phyloP scores from a whole-genome alignment of 2,329 filamentous ascomycete species.

The Paecilomyces sp. region DNA sequence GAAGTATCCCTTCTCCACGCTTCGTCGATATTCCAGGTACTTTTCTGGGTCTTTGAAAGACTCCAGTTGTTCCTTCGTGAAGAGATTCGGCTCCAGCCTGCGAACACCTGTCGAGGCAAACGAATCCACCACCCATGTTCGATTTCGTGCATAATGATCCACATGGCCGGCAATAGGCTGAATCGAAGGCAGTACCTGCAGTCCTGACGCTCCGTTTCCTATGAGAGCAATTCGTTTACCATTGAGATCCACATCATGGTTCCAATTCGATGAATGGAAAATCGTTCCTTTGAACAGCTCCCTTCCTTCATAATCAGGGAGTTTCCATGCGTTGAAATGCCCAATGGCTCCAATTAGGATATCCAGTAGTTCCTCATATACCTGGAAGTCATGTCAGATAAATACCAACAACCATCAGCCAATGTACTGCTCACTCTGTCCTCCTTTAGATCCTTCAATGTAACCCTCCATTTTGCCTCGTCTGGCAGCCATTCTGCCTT shows the following conservation, averaged over 20 bases:
- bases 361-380: slow-evolving; percentile 46
- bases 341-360: slow-evolving; percentile 59
- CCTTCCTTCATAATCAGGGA: slow-evolving; percentile 56
- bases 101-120: slow-evolving; percentile 51
- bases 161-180: slow-evolving; percentile 39
- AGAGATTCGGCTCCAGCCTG: slow-evolving; percentile 50
- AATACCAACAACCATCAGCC: background rate
- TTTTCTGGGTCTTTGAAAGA: slow-evolving; percentile 53
- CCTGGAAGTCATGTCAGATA: slow-evolving; percentile 25
- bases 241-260: slow-evolving; percentile 44
- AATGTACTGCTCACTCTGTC: slow-evolving; percentile 11
- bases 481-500: slow-evolving; percentile 50
- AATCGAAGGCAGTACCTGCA: slow-evolving; percentile 43
- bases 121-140: slow-evolving; percentile 61
- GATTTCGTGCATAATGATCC: slow-evolving; percentile 59
- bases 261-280: slow-evolving; percentile 57
- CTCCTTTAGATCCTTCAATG: slow-evolving; percentile 26
- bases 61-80: slow-evolving; percentile 46
- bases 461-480: slow-evolving; percentile 50
- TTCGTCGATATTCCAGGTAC: slow-evolving; percentile 55
- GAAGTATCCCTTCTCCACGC: slow-evolving; percentile 56
- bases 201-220: slow-evolving; percentile 56
- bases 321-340: slow-evolving; percentile 58
- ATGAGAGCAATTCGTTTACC: slow-evolving; percentile 49
- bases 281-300: slow-evolving; percentile 48